A percentile compares a stretch with the other conserved stretches of the same genome.
Conservation (phyloP, 2,329 filamentous ascomycete genomes). For the Dendrostoma leiphaemia region DNA sequence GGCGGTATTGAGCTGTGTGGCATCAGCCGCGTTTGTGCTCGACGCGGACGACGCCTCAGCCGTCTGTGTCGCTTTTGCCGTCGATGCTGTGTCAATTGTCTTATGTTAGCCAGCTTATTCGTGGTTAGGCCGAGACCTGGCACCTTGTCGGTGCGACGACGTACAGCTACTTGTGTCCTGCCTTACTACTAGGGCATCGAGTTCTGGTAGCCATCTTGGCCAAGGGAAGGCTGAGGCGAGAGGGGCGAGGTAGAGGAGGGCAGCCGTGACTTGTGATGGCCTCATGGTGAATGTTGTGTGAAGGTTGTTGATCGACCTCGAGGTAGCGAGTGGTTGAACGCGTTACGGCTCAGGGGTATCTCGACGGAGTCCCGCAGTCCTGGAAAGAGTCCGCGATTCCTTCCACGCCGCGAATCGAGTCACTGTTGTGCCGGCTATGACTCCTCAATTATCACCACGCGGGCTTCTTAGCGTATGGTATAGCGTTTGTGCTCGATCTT, state of each 20-base stretch:
- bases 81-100: constrained; percentile 18
- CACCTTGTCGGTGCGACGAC: constrained; percentile 11
- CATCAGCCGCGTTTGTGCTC: constrained; percentile 27
- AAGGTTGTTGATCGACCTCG: constrained; percentile 2
- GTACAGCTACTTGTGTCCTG: constrained; percentile 26
- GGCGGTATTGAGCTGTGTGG: constrained; percentile 41
- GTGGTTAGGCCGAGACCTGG: constrained; percentile 2
- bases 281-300: constrained; percentile 41
- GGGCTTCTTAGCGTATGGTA: background rate
- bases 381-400: background rate
- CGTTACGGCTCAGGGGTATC: constrained; percentile 5
- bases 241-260: constrained; percentile 51
- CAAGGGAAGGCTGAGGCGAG: constrained; percentile 48
- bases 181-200: constrained; percentile 52
- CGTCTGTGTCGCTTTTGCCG: constrained; percentile 21
- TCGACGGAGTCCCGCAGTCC: background rate
- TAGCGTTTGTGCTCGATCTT: background rate
- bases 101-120: constrained; percentile 10
- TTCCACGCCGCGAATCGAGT: too few relatives aligned
- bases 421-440: background rate
- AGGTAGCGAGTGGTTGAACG: background rate
- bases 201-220: constrained; percentile 54
- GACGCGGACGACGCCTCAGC: constrained; percentile 19
- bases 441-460: background rate
- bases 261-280: constrained; percentile 45